Conservation (phyloP, 2,329 filamentous ascomycete genomes). For the Talaromyces islandicus region DNA sequence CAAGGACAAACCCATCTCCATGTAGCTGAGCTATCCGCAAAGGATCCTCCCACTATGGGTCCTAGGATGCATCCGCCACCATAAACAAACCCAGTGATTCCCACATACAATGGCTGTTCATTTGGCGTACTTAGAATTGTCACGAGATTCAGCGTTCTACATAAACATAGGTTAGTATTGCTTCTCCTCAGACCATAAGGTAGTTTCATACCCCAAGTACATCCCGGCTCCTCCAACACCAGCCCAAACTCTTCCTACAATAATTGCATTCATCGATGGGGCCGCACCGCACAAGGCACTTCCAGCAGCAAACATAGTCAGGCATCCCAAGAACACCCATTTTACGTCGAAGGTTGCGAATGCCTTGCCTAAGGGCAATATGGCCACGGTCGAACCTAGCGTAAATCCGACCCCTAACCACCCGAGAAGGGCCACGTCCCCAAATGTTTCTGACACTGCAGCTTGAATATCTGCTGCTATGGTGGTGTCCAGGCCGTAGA, state of each 20-base stretch:
- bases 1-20: conserved; percentile 30
- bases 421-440: conserved; percentile 31
- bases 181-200: not conserved
- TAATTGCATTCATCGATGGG: conserved; percentile 41
- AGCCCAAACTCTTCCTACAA: conserved; percentile 34
- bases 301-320: conserved; percentile 26
- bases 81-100: conserved; percentile 28
- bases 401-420: conserved; percentile 38
- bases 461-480: conserved; percentile 46
- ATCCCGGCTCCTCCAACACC: conserved; percentile 29
- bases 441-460: conserved; percentile 33
- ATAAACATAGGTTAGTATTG: not conserved
- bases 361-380: not conserved
- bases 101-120: conserved; percentile 27
- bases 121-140: conserved; percentile 15
- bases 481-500: conserved; percentile 39
- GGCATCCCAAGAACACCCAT: conserved; percentile 5
- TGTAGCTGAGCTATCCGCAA: conserved; percentile 19
- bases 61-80: conserved; percentile 31
- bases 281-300: conserved; percentile 40
- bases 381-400: conserved; percentile 26
- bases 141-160: conserved; percentile 21
- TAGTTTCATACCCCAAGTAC: conserved; percentile 20
- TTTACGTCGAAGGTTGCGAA: conserved; percentile 5
- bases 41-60: conserved; percentile 35